Conservation (phyloP, 139 green algal genomes). For the Micractinium sp. region DNA sequence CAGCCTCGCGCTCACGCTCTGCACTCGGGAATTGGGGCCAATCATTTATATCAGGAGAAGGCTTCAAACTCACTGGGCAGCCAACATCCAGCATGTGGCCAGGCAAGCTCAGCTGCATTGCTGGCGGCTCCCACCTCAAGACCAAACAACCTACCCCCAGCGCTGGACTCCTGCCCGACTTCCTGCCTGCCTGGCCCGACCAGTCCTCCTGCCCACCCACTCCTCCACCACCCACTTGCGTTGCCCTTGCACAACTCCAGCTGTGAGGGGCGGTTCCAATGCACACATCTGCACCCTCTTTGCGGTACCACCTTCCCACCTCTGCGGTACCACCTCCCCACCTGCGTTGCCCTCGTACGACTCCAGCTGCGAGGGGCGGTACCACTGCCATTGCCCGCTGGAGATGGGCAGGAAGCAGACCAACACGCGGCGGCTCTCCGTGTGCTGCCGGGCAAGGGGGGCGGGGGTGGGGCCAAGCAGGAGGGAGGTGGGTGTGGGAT, state of each 20-base stretch:
- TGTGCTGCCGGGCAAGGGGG: not conserved
- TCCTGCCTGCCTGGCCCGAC: not conserved
- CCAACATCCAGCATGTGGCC: too few relatives aligned
- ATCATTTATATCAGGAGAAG: not conserved
- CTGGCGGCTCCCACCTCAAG: too few relatives aligned
- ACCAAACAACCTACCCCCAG: too few relatives aligned
- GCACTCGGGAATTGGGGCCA: not conserved
- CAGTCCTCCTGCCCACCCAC: not conserved
- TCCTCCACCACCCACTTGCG: not conserved
- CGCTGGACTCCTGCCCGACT: too few relatives aligned
- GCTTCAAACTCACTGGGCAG: too few relatives aligned
- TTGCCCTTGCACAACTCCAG: slow-evolving; percentile 50
- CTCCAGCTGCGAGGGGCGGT: slow-evolving; percentile 36
- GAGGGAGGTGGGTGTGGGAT: too few relatives aligned
- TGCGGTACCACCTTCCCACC: not conserved
- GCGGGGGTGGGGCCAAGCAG: too few relatives aligned
- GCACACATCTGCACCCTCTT: not conserved
- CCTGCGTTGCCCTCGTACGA: slow-evolving; percentile 45
- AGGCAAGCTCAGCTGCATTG: too few relatives aligned
- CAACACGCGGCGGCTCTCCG: slow-evolving; percentile 24
- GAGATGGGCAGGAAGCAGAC: slow-evolving; percentile 30
- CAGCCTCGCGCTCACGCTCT: slow-evolving; percentile 43
- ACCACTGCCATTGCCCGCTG: slow-evolving; percentile 45
- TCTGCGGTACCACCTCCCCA: not conserved
- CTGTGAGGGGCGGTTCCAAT: not conserved